Conservation (phyloP, 345 rosid species). For the Hevea brasiliensis region DNA sequence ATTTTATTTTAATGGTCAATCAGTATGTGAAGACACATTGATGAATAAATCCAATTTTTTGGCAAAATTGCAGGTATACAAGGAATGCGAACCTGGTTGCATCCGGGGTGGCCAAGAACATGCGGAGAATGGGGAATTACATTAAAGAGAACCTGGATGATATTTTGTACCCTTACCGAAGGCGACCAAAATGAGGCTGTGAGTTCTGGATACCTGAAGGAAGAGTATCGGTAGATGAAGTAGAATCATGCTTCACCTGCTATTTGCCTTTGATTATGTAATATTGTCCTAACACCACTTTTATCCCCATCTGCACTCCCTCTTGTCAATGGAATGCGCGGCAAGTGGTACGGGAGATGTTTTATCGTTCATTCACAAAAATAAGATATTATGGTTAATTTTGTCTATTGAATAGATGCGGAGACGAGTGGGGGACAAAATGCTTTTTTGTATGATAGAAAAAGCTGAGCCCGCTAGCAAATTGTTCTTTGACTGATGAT, state of each 20-base stretch:
- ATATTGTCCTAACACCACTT: neutral
- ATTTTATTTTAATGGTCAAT: neutral
- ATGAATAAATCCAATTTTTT: neutral
- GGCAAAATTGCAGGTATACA: constrained; percentile 45
- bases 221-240: neutral
- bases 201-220: neutral
- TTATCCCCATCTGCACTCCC: neutral
- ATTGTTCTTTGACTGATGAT: too few relatives aligned
- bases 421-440: neutral
- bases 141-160: constrained; percentile 57
- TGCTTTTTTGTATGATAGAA: neutral
- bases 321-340: neutral
- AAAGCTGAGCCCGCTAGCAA: neutral
- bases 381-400: neutral
- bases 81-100: constrained; percentile 63
- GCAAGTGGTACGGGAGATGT: neutral
- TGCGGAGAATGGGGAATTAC: constrained; percentile 50
- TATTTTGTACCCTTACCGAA: constrained; percentile 45
- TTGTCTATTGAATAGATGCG: constrained; percentile 2
- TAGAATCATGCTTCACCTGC: constrained; percentile 4
- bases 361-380: neutral
- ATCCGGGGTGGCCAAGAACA: constrained; percentile 56
- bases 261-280: neutral
- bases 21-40: too few relatives aligned
- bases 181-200: constrained; percentile 55